Evolutionary conservation across 2,329 filamentous ascomycete genomes (phyloP), one percentile per base, ranked within the genome.

Genomic region (Hysterium pulicare): DNA sequence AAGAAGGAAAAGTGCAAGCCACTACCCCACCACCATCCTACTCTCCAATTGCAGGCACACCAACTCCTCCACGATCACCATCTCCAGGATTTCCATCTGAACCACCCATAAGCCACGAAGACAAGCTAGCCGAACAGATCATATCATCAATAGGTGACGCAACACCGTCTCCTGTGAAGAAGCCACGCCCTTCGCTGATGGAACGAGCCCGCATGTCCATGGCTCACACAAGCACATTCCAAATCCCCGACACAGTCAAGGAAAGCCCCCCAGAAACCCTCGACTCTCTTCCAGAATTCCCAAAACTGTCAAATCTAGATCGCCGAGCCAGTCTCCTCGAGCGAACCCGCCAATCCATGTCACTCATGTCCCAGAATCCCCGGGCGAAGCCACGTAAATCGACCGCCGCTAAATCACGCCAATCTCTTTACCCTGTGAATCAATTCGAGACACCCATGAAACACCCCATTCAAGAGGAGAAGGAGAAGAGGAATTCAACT

Each of bases 271-370:
- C 52, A 10, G 39, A 45, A 1, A 49, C 45, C 13, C 50, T 49
- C 10, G 50, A 48, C 3, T 41, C 46, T 9, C 45, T 34, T 4
- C 33, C 40, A 13, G 21, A 20, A 11, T 19, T 21, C 20, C 20
- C 40, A 5, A 9, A 28, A 17, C 21, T 20, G 24, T 8, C 19
- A 15, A 36, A 44, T 8, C 23, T 46, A 11, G 46, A 73, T 41
- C 55, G 47, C 10, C 56, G 56, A 47, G 43, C 55, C n/a, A 71
- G 84, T 0, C 54, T 67, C 26, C 78, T 84, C 3, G 89, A 94
- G 58, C 84, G 90, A 36, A 94, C 90, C 0, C 81, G 86, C 15
- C 75, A 89, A 41, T 90, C 87, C 15, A 91, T 95, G 82, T 81
- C 83, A 0, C 74, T 82, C 3, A 71, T 79, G 35, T 76, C 80